phyloP scores from a whole-genome alignment of 768 basidiomycete species.

The Hydnum rufescens region DNA sequence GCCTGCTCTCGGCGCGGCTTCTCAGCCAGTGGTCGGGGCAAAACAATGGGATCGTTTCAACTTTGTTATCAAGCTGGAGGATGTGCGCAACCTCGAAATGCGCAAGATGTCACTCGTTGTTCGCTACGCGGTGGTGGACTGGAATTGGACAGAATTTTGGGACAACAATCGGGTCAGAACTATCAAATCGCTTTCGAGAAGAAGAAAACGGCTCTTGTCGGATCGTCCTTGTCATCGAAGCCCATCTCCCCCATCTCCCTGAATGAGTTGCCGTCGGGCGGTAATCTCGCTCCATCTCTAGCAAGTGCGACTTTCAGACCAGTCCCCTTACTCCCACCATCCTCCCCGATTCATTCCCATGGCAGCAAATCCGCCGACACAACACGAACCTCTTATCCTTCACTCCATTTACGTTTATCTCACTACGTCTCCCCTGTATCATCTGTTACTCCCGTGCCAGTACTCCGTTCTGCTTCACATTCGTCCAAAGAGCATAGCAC shows the following conservation, averaged over 20 bases:
- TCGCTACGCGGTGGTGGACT: constrained; percentile 33
- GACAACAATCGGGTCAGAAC: constrained; percentile 73
- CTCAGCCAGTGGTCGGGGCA: not conserved
- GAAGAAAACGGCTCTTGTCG: not conserved
- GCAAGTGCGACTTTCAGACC: not conserved
- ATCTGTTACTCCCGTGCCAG: not conserved
- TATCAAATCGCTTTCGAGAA: constrained; percentile 50
- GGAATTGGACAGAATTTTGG: constrained; percentile 60
- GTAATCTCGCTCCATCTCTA: too few relatives aligned
- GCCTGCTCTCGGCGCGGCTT: constrained; percentile 1
- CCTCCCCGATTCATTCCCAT: too few relatives aligned
- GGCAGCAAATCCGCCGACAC: too few relatives aligned
- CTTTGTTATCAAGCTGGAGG: constrained; percentile 53
- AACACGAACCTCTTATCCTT: not conserved
- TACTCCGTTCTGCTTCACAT: too few relatives aligned
- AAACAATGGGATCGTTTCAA: constrained; percentile 39
- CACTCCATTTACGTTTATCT: not conserved
- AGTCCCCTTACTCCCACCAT: not conserved
- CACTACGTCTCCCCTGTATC: not conserved
- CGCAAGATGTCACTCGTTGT: constrained; percentile 69
- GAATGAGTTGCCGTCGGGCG: too few relatives aligned
- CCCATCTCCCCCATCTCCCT: not conserved
- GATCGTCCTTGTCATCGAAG: not conserved
- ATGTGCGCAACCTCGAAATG: constrained; percentile 43
- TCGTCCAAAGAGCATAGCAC: not conserved